These are phyloP conservation scores for Microdochium trichocladiopsis DNA, from an alignment of 2,329 filamentous ascomycete genomes.

Conservation along the genomic window DNA sequence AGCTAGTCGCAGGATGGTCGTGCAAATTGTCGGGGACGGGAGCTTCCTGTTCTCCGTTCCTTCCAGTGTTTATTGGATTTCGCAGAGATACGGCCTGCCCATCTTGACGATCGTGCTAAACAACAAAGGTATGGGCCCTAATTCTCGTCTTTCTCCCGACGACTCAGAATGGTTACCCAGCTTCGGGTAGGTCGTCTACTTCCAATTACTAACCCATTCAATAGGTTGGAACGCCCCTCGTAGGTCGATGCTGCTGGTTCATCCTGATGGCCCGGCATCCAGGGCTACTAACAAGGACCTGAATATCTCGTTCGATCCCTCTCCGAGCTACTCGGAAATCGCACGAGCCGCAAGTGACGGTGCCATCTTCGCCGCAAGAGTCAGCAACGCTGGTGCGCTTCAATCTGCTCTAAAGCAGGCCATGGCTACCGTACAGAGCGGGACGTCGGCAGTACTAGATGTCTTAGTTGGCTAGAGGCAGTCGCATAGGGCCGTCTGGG, in stretches of 20 bases:
- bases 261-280: constrained; percentile 11
- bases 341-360: not conserved
- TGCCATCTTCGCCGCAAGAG: not conserved
- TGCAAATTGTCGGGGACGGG: constrained; percentile 42
- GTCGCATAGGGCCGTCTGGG: too few relatives aligned
- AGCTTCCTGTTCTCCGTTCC: constrained; percentile 42
- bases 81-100: constrained; percentile 37
- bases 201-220: not conserved
- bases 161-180: not conserved
- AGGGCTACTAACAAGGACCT: constrained; percentile 15
- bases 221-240: constrained; percentile 17
- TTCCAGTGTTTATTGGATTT: constrained; percentile 40
- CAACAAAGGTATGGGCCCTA: constrained; percentile 34
- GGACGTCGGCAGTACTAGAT: not conserved
- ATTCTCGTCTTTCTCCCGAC: not conserved
- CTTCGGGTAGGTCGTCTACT: not conserved
- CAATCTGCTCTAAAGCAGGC: not conserved
- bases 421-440: not conserved
- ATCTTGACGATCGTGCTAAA: constrained; percentile 42
- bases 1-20: constrained; percentile 30
- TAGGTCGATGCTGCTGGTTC: constrained; percentile 14
- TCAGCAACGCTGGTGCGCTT: not conserved
- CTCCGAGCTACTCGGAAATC: constrained; percentile 10
- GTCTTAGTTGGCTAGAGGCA: too few relatives aligned
- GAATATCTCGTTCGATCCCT: constrained; percentile 15